Conservation (phyloP, 345 rosid species). For the Syzygium aqueum region DNA sequence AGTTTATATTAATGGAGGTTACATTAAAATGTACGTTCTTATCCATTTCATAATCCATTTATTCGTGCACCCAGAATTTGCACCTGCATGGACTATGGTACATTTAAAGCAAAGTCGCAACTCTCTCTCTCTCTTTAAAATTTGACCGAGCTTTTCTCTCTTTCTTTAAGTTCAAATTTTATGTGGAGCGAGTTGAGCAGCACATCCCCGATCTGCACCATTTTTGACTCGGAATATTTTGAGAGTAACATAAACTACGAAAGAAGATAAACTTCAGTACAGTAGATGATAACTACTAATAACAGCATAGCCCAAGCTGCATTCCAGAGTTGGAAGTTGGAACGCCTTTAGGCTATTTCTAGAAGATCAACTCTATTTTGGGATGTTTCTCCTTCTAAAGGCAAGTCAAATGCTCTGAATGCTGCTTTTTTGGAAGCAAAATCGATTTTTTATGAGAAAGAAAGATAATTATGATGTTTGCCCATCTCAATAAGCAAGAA, state of each 20-base stretch:
- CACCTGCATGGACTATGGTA: not conserved
- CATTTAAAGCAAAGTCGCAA: not conserved
- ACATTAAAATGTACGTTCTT: not conserved
- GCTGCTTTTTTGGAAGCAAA: not conserved
- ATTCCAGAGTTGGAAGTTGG: not conserved
- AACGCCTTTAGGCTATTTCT: not conserved
- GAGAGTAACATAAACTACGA: not conserved
- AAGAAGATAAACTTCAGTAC: not conserved
- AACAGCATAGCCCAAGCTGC: not conserved
- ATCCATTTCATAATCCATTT: not conserved
- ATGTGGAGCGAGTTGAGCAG: not conserved
- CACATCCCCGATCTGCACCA: not conserved
- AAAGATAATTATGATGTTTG: not conserved
- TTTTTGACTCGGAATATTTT: not conserved
- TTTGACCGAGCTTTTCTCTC: not conserved
- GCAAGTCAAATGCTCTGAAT: not conserved
- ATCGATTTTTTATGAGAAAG: not conserved
- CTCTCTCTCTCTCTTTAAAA: not conserved
- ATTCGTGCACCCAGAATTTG: not conserved
- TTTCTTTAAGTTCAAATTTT: not conserved
- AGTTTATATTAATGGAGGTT: not conserved
- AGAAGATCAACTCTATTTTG: not conserved
- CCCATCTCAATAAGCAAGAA: not conserved
- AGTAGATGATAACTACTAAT: not conserved
- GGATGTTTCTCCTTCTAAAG: not conserved